Conservation (phyloP, 75 land plant species). For the Ceratopteris richardii region DNA sequence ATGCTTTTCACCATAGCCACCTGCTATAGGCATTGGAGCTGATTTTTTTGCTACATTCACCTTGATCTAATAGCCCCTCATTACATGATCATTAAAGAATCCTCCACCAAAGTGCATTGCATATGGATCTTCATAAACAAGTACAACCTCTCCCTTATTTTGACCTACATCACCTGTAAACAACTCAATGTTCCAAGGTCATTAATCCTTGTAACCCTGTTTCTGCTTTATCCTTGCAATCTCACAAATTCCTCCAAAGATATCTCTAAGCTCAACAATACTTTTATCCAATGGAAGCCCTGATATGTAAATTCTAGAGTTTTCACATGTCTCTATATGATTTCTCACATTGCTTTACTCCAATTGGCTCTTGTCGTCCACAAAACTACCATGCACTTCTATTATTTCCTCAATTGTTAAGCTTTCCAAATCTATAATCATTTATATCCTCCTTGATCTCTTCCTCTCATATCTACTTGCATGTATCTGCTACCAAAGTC, state of each 20-base stretch:
- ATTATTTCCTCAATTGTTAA: too few species aligned
- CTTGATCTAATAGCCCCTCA: neutral
- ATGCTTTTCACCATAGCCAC: too few species aligned
- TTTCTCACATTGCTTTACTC: too few species aligned
- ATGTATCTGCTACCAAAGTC: too few species aligned
- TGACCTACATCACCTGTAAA: constrained; percentile 87
- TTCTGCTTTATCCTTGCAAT: constrained; percentile 93
- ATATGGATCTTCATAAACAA: constrained; percentile 86
- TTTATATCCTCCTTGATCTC: too few species aligned
- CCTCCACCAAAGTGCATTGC: constrained; percentile 97
- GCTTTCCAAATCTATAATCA: too few species aligned
- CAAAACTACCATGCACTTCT: too few species aligned
- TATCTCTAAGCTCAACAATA: constrained; percentile 9
- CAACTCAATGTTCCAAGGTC: constrained; percentile 93
- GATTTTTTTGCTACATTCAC: neutral
- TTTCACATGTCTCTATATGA: too few species aligned
- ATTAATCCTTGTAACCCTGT: constrained; percentile 96
- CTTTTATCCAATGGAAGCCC: constrained; percentile 13
- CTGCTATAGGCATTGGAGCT: too few species aligned
- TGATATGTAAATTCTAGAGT: too few species aligned
- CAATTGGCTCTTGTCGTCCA: too few species aligned
- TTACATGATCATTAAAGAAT: constrained; percentile 49
- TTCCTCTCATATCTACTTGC: too few species aligned
- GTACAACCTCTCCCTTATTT: constrained; percentile 78
- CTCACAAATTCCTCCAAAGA: constrained; percentile 17